Base-by-base conservation (phyloP, 371 early-diverging fungal genomes). In the Lichtheimia ornata region DNA sequence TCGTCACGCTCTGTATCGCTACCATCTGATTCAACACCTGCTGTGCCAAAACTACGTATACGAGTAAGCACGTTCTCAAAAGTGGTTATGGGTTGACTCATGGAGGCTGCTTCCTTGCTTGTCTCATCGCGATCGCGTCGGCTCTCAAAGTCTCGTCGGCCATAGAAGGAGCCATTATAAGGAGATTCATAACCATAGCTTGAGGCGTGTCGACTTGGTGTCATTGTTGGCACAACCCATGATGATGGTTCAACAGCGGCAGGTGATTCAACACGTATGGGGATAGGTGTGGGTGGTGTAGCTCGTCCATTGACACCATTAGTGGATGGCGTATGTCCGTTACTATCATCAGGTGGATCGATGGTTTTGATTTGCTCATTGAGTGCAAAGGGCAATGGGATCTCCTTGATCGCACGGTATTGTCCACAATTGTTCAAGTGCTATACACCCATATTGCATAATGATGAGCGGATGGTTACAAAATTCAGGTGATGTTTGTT, bases 371-470 rank as follows among this genome's bases (percentile, higher is more conserved):
- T 56, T 4, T 20, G 30, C 20, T 62, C 62, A 3, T 30, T 53
- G n/a, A 66, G 30, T 2, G 69, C 62, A 66, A 85, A 91, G 30
- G 94, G 94, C 17, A 94, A 71, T n/a, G 92, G 94, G 13, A 94
- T 88, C 20, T 94, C 94, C 49, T 88, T 88, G 63, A 92, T 91
- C 0, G 94, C 96, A 17, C 93, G 85, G 78, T 87, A 92, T 63
- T 89, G 83, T 28, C 90, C 94, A 64, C 91, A 88, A 64, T 96
- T 96, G 74, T 91, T 93, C 50, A 92, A 65, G 61, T 95, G 96
- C 81, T 89, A 64, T 25, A 43, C 22, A 22, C 2, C 22, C 17
- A 35, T 35, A 11, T 11, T 9, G 35, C 2, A 35, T 35, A 11
- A 35, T 1, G 28, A 28, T 22, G 22, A 7, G 0, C 1, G 35